Percentiles rank a stretch among this genome's conserved stretches.
These are phyloP conservation scores for Kwoniella mangroviensis DNA, from an alignment of 768 basidiomycete species.

Conservation along the genomic window DNA sequence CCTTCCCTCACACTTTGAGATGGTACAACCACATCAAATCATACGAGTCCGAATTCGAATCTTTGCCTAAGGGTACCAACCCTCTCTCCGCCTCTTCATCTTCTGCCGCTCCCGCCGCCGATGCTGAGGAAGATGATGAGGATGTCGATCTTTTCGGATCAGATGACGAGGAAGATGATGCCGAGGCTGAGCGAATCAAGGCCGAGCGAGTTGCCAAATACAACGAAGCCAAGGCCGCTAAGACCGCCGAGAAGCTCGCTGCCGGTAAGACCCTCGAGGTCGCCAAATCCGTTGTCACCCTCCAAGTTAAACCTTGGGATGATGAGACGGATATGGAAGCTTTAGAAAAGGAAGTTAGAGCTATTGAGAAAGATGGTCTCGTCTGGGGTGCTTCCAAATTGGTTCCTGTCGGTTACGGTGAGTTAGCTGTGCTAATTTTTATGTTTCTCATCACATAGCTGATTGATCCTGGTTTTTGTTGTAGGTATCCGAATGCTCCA, in stretches of 20 bases:
- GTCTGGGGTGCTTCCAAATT: constrained; percentile 95
- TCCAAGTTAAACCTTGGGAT: constrained; percentile 99
- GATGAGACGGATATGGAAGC: constrained; percentile 96
- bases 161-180: constrained; percentile 75
- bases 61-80: constrained; percentile 66
- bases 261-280: constrained; percentile 58
- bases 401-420: constrained; percentile 80
- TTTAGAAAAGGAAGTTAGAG: constrained; percentile 80
- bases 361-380: constrained; percentile 85
- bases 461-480: constrained; percentile 8
- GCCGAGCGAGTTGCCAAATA: constrained; percentile 92
- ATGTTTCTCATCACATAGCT: not conserved
- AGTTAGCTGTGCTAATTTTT: constrained; percentile 20
- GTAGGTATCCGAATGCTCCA: constrained; percentile 88
- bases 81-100: constrained; percentile 60
- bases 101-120: constrained; percentile 56
- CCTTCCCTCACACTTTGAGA: constrained; percentile 75
- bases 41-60: constrained; percentile 74
- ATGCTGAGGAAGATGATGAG: constrained; percentile 68
- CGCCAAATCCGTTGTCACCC: constrained; percentile 88
- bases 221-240: constrained; percentile 87
- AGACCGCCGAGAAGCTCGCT: constrained; percentile 78
- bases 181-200: constrained; percentile 83
- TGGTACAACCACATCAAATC: constrained; percentile 96
- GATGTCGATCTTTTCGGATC: constrained; percentile 87